Conservation (phyloP, 2,329 filamentous ascomycete genomes). For the Cladophialophora yegresii region DNA sequence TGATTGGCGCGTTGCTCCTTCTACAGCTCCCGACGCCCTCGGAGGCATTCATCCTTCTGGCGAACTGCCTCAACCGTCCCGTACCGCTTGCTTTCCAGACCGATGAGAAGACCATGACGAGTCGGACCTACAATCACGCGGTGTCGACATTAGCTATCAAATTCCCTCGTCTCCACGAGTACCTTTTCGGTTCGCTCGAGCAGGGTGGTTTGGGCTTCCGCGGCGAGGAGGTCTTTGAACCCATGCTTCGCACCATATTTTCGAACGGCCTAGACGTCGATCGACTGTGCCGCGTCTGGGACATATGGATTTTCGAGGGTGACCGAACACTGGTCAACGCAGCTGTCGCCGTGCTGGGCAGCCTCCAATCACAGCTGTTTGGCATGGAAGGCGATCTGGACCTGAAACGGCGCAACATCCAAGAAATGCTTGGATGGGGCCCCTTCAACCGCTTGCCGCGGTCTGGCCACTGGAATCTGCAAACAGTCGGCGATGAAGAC, state of each 20-base stretch:
- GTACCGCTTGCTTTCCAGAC: conserved; percentile 63
- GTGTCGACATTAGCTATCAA: conserved; percentile 61
- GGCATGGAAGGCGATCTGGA: conserved; percentile 45
- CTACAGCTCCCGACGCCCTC: conserved; percentile 57
- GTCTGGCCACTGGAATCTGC: conserved; percentile 48
- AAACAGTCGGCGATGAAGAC: conserved; percentile 45
- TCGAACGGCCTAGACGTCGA: conserved; percentile 56
- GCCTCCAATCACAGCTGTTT: conserved; percentile 48
- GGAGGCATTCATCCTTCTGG: conserved; percentile 60
- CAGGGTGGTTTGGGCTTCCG: conserved; percentile 37
- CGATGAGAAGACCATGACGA: conserved; percentile 57
- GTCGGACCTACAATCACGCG: conserved; percentile 58
- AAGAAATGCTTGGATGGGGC: conserved; percentile 41
- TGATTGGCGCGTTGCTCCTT: conserved; percentile 60
- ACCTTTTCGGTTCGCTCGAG: conserved; percentile 48
- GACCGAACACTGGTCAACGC: conserved; percentile 53
- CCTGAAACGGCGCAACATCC: conserved; percentile 37
- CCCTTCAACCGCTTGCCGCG: conserved; percentile 42
- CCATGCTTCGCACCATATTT: conserved; percentile 58
- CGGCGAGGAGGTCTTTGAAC: conserved; percentile 52
- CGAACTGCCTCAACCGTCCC: conserved; percentile 63
- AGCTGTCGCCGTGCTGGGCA: conserved; percentile 49
- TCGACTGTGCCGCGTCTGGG: conserved; percentile 59
- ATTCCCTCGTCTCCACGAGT: conserved; percentile 56
- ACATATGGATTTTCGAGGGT: conserved; percentile 63